phyloP scores from a whole-genome alignment of 129 eudicot genomes.

The Flaveria ramosissima region DNA sequence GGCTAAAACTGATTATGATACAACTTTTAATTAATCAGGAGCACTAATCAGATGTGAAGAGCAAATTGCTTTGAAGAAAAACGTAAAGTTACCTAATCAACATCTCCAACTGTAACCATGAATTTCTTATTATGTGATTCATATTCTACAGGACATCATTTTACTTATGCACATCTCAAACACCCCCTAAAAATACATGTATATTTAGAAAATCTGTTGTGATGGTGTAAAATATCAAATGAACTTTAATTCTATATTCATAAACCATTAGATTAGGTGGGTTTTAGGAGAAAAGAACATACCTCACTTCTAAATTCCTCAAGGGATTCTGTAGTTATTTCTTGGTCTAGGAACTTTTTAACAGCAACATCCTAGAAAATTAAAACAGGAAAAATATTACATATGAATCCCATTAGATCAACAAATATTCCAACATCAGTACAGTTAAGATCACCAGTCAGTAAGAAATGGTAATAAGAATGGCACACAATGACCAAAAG shows the following conservation, averaged over 20 bases:
- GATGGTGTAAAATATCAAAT: background rate
- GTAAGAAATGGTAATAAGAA: background rate
- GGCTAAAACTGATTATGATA: background rate
- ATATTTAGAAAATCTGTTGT: no score
- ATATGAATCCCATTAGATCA: background rate
- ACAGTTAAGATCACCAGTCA: background rate
- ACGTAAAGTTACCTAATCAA: background rate
- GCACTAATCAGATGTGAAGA: background rate
- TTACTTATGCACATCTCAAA: no score
- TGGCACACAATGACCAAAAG: background rate
- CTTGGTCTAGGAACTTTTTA: constrained; percentile 89
- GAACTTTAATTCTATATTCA: background rate
- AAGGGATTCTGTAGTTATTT: constrained; percentile 76
- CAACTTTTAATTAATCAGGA: background rate
- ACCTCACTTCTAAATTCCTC: constrained; percentile 95
- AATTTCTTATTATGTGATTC: background rate
- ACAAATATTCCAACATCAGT: background rate
- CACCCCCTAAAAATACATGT: no score
- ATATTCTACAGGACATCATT: no score
- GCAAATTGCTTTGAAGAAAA: background rate
- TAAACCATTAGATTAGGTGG: background rate
- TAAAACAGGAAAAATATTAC: background rate
- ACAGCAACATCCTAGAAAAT: constrained; percentile 90
- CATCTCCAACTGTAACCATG: background rate
- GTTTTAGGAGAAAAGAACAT: constrained; percentile 18